These are phyloP conservation scores for Cyclotella cryptica DNA, from an alignment of 108 stramenopile species.

Conservation along the genomic window DNA sequence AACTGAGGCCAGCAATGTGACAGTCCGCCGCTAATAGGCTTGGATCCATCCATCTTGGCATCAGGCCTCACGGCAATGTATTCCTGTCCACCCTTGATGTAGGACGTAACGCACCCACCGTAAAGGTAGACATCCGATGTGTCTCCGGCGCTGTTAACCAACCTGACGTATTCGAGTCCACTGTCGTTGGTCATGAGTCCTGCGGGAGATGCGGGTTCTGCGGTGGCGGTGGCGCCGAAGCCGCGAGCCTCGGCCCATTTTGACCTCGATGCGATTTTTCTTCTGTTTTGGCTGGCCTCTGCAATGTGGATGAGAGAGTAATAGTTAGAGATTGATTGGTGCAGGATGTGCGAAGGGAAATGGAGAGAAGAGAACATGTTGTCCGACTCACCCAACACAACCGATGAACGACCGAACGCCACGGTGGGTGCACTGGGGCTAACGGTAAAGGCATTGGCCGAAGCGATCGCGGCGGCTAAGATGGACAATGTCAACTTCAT, in stretches of 20 bases:
- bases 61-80: conserved; percentile 96
- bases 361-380: not conserved
- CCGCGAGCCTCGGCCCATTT: conserved; percentile 81
- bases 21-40: conserved; percentile 95
- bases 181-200: conserved; percentile 77
- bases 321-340: not conserved
- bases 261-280: conserved; percentile 68
- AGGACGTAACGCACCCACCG: conserved; percentile 85
- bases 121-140: conserved; percentile 80
- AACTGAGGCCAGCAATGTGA: conserved; percentile 96
- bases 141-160: conserved; percentile 69
- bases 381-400: conserved; percentile 14
- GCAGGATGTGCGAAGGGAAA: not conserved
- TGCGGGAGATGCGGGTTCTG: conserved; percentile 28
- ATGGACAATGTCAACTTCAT: conserved; percentile 67
- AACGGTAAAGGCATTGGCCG: conserved; percentile 55
- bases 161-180: conserved; percentile 82
- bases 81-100: conserved; percentile 80
- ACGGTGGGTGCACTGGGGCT: conserved; percentile 18
- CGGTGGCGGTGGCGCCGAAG: conserved; percentile 29
- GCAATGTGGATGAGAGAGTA: not conserved
- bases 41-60: conserved; percentile 96
- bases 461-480: conserved; percentile 45
- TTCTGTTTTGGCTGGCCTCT: conserved; percentile 60
- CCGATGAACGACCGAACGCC: conserved; percentile 24